These are phyloP conservation scores for Candida sphagnicola DNA, from an alignment of 805 yeast species.

Conservation along the genomic window DNA sequence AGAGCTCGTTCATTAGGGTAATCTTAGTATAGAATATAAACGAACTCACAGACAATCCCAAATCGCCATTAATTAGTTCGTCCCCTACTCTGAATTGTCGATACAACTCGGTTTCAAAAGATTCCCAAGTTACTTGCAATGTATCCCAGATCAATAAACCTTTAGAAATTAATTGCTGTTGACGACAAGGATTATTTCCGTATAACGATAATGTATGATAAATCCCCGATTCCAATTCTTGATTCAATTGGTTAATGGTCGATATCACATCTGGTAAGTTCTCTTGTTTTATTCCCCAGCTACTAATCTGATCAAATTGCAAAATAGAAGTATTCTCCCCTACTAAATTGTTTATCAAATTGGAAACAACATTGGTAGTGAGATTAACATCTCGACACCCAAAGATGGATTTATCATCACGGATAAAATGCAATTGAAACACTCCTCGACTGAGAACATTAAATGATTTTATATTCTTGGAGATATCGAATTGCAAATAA, in stretches of 20 bases:
- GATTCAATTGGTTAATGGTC: slow-evolving; percentile 26
- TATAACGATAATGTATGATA: slow-evolving; percentile 26
- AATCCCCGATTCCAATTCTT: slow-evolving; percentile 44
- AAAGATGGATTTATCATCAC: slow-evolving; percentile 58
- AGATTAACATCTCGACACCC: slow-evolving; percentile 40
- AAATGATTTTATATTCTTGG: slow-evolving; percentile 17
- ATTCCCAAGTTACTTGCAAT: slow-evolving; percentile 70
- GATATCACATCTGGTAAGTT: slow-evolving; percentile 7
- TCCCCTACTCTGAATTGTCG: slow-evolving; percentile 36
- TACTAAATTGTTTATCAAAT: slow-evolving; percentile 42
- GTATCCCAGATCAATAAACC: slow-evolving; percentile 68
- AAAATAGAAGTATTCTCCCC: slow-evolving; percentile 27
- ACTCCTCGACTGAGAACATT: slow-evolving; percentile 59
- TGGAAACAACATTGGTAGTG: slow-evolving; percentile 13
- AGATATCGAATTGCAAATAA: slow-evolving; percentile 25
- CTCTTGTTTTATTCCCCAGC: slow-evolving; percentile 7
- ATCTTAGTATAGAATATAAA: slow-evolving; percentile 68
- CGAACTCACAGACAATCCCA: slow-evolving; percentile 64
- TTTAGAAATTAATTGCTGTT: slow-evolving; percentile 65
- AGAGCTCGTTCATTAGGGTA: slow-evolving; percentile 66
- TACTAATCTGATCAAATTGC: slow-evolving; percentile 13
- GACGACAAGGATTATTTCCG: slow-evolving; percentile 69
- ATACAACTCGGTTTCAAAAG: slow-evolving; percentile 48
- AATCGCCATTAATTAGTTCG: slow-evolving; percentile 25
- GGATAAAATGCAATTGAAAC: slow-evolving; percentile 55